Base-by-base conservation (phyloP, 2,329 filamentous ascomycete genomes). In the Pochonia chlamydosporia region DNA sequence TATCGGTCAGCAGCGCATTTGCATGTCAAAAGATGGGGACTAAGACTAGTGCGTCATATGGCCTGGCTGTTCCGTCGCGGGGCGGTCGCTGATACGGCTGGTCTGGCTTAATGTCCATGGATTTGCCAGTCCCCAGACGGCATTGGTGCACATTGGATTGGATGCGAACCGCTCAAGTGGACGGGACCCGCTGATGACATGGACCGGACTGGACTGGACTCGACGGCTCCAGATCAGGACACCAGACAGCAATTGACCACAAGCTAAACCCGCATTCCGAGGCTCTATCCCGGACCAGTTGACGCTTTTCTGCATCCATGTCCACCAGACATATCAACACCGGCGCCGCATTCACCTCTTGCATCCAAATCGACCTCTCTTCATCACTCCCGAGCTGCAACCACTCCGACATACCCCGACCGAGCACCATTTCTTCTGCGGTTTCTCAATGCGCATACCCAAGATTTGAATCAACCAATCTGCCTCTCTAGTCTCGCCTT, bases 251-350 rank as follows among this genome's bases (percentile, higher is more conserved):
- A n/a, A n/a, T n/a, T n/a, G 24, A 26, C 8, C 39, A 41, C 39
- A 13, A 43, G 40, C 40, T 18, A 33, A 16, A 31, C 24, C 25
- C 40, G 43, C 44, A 41, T 46, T 41, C 44, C 44, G 44, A 46
- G 44, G 44, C 44, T 41, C 28, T 18, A 35, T 33, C 18, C 30
- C 41, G 41, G 21, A 43, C 40, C 21, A 42, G 23, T 24, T n/a
- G 26, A 16, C 10, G 9, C 14, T 30, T 18, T 18, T 20, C 4
- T 14, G 6, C 35, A 16, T 39, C n/a, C 23, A 16, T 13, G 14
- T 28, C 43, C 13, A 21, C 40, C 31, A 14, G 23, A 28, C 21
- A 7, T 14, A 7, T 5, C 4, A 21, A 5, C 35, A 7, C 11
- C 13, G 20, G 13, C 16, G n/a, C 35, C 8, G 5, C 16, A n/a